Percentiles rank a stretch among this genome's conserved stretches.
Evolutionary conservation across 805 yeast species (phyloP).

Genomic region (Candida methanosorbosa): DNA sequence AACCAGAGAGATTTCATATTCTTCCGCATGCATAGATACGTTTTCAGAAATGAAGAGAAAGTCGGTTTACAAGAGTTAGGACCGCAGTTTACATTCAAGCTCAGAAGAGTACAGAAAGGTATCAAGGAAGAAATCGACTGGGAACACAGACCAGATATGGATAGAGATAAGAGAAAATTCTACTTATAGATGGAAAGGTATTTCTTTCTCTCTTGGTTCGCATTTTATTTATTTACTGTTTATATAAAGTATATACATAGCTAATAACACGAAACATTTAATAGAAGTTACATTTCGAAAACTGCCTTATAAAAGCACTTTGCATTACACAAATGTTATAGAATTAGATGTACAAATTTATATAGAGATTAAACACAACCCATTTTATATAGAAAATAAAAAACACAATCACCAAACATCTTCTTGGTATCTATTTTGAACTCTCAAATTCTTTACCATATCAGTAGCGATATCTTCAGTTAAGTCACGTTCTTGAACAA

Average conservation of each 20-base stretch:
- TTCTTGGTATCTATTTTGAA: slow-evolving; percentile 88
- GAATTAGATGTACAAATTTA: too few relatives aligned
- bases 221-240: not conserved
- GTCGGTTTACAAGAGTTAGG: slow-evolving; percentile 96
- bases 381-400: too few relatives aligned
- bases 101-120: slow-evolving; percentile 87
- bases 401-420: slow-evolving; percentile 90
- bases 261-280: too few relatives aligned
- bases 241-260: too few relatives aligned
- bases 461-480: slow-evolving; percentile 64
- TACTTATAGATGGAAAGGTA: slow-evolving; percentile 44
- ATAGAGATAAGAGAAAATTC: slow-evolving; percentile 89
- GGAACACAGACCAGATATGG: slow-evolving; percentile 97
- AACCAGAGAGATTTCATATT: slow-evolving; percentile 94
- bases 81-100: slow-evolving; percentile 87
- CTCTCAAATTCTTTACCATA: slow-evolving; percentile 67
- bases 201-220: not conserved
- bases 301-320: too few relatives aligned
- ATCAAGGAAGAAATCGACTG: slow-evolving; percentile 87
- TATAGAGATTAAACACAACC: too few relatives aligned
- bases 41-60: slow-evolving; percentile 80
- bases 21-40: slow-evolving; percentile 90
- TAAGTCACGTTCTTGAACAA: slow-evolving; percentile 55
- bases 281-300: too few relatives aligned
- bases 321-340: too few relatives aligned